Base-by-base conservation (phyloP, 1,284 basidiomycete species). In the Athelia psychrophila region DNA sequence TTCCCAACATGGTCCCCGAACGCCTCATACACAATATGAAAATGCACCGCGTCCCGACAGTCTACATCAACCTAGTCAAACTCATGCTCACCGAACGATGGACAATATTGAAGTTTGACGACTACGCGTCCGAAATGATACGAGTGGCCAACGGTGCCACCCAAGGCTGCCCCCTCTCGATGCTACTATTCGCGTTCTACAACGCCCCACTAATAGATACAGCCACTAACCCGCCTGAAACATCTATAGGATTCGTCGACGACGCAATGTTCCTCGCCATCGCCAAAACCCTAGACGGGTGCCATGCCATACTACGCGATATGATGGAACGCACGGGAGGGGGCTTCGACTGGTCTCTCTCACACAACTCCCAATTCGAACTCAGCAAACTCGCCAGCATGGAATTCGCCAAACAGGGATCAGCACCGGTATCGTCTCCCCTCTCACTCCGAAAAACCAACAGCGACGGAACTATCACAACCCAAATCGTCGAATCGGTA, bases 131-230 rank as follows among this genome's bases (percentile, higher is more conserved):
- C 0, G 48, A 56, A 0, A 30, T 27, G 0, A 60, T 68, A 9
- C 47, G 49, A 1, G 64, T 73, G 2, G 18, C 49, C 24, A 66
- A 58, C 45, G 66, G 72, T 0, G 60, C 71, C 1, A 61, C 64
- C 33, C 71, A 73, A 51, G 70, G 69, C 2, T 67, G 65, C 56
- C 66, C 68, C 4, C 55, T 65, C 13, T 72, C 71, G 0, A 55
- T 63, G 2, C 62, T 72, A 0, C 48, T 63, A 0, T 73, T 64
- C 52, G 54, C 63, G 0, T 65, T 71, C 52, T 76, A 72, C 61
- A 72, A 69, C 42, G 58, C 60, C 2, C 53, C 52, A 13, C 59
- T 71, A 8, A 53, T 72, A 2, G 53, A 58, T 10, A 32, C 56
- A 4, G 53, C 56, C 2, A 25, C 55, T 9, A 40, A 51, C 0